Percentiles rank a stretch among this genome's conserved stretches.
phyloP scores from a whole-genome alignment of 352 stramenopile species.

The Phytophthora palmivora region DNA sequence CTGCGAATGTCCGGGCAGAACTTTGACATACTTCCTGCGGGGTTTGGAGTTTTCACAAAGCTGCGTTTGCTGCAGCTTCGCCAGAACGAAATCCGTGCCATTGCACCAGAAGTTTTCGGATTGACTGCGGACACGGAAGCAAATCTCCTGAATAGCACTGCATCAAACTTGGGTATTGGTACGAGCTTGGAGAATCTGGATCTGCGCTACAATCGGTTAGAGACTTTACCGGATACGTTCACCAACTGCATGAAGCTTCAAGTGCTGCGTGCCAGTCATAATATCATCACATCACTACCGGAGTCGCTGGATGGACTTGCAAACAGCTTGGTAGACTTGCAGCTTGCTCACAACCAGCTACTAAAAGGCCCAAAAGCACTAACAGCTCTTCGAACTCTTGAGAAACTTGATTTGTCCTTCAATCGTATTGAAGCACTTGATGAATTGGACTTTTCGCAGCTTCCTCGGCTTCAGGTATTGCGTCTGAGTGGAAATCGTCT shows the following conservation, averaged over 20 bases:
- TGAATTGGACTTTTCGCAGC: slow-evolving; percentile 47
- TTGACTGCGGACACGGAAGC: not conserved
- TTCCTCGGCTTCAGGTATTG: slow-evolving; percentile 46
- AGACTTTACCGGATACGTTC: slow-evolving; percentile 50
- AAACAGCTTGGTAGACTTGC: slow-evolving; percentile 39
- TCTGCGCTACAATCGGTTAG: slow-evolving; percentile 70
- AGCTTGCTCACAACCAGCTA: slow-evolving; percentile 68
- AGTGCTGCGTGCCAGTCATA: slow-evolving; percentile 57
- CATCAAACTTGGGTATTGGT: slow-evolving; percentile 8
- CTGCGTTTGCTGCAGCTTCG: slow-evolving; percentile 70
- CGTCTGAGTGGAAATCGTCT: slow-evolving; percentile 63
- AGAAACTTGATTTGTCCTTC: slow-evolving; percentile 71
- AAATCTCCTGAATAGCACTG: not conserved
- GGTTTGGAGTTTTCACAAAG: slow-evolving; percentile 44
- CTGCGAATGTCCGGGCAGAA: slow-evolving; percentile 69
- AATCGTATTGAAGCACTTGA: slow-evolving; percentile 64
- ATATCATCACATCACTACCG: slow-evolving; percentile 49
- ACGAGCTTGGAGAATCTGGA: slow-evolving; percentile 61
- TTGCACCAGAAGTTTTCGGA: slow-evolving; percentile 55
- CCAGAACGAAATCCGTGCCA: slow-evolving; percentile 59
- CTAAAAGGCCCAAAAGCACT: slow-evolving; percentile 34
- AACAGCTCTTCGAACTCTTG: slow-evolving; percentile 33
- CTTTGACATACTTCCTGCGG: slow-evolving; percentile 45
- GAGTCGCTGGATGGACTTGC: slow-evolving; percentile 43
- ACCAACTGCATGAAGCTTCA: slow-evolving; percentile 46